A percentile compares a stretch with the other conserved stretches of the same genome.
phyloP scores from a whole-genome alignment of 164 flowering plant genomes.

The Warburgia ugandensis region DNA sequence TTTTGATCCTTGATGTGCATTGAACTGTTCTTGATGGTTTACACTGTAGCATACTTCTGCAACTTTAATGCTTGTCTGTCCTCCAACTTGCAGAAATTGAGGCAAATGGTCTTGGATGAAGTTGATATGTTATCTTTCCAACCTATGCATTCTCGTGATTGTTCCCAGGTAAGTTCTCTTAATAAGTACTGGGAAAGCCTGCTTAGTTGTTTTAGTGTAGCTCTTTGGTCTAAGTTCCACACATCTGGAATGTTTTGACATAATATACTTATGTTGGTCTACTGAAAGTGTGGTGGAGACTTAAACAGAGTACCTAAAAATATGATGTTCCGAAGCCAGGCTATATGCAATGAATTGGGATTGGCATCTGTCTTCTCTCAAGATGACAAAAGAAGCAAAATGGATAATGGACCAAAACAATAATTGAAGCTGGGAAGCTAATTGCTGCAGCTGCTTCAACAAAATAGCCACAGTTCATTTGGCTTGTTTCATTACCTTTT shows the following conservation, averaged over 20 bases:
- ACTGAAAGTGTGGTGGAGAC: no score
- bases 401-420: neutral
- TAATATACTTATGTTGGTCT: no score
- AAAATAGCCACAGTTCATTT: neutral
- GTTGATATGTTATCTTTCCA: constrained; percentile 63
- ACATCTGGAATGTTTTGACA: neutral
- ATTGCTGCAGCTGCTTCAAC: neutral
- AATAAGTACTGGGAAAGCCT: neutral
- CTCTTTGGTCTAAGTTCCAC: no score
- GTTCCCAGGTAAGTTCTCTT: constrained; percentile 83
- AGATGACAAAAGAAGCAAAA: neutral
- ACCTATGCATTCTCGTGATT: constrained; percentile 77
- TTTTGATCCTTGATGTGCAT: neutral
- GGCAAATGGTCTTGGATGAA: constrained; percentile 67
- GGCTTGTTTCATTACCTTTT: neutral
- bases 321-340: no score
- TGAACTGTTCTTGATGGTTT: neutral
- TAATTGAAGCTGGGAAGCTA: neutral
- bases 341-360: no score
- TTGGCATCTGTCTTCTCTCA: no score
- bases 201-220: neutral
- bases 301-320: no score
- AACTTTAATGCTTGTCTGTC: constrained; percentile 1
- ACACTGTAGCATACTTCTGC: neutral
- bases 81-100: constrained; percentile 46